phyloP scores from a whole-genome alignment of 331 rosid genomes.

The Malus hybrid region DNA sequence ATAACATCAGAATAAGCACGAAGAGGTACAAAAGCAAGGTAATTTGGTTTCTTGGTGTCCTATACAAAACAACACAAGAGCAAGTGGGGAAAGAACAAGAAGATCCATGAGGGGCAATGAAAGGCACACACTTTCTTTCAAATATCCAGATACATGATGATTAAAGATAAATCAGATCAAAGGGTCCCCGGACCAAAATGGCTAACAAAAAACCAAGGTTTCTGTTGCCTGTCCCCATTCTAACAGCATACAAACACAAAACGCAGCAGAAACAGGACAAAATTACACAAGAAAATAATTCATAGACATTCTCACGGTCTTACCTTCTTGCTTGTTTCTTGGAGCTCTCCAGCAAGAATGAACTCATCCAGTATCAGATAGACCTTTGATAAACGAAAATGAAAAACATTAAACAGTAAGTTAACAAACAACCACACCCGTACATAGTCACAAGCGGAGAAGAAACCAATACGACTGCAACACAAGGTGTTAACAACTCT shows the following conservation, averaged over 20 bases:
- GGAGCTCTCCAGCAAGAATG: constrained; percentile 98
- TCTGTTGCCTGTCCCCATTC: background rate
- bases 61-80: background rate
- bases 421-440: background rate
- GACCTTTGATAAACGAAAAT: constrained; percentile 44
- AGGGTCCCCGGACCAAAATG: background rate
- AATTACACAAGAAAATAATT: background rate
- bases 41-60: background rate
- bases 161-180: background rate
- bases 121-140: background rate
- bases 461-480: background rate
- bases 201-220: background rate
- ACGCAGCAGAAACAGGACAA: background rate
- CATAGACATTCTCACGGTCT: constrained; percentile 3
- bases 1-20: background rate
- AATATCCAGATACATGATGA: background rate
- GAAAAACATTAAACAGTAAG: background rate
- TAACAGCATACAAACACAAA: background rate
- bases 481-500: background rate
- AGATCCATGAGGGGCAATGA: background rate
- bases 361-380: constrained; percentile 96
- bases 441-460: background rate
- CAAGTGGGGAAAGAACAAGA: background rate
- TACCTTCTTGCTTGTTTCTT: constrained; percentile 99
- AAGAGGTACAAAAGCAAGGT: background rate